Evolutionary conservation across 2,329 filamentous ascomycete genomes (phyloP).

Genomic region (Juglanconis juglandina): DNA sequence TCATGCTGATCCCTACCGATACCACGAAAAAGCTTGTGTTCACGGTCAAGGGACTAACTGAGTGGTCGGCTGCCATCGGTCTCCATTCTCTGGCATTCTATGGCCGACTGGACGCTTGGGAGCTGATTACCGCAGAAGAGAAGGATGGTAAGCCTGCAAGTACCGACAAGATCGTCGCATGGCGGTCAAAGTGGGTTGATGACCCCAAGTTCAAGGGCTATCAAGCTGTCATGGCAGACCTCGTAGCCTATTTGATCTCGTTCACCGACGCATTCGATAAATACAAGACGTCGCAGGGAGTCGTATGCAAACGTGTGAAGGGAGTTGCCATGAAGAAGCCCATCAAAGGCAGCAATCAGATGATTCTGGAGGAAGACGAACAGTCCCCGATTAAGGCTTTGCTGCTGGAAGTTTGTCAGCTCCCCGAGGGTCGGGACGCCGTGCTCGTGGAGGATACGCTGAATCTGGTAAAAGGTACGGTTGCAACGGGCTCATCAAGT

Average conservation of each 20-base stretch:
- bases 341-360: neutral
- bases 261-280: constrained; percentile 10
- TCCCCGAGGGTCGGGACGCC: neutral
- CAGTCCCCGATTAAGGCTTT: constrained; percentile 13
- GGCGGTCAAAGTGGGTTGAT: constrained; percentile 1
- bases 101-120: constrained; percentile 11
- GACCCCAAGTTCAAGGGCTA: constrained; percentile 1
- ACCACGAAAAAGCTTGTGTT: constrained; percentile 17
- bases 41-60: neutral
- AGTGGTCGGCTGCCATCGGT: constrained; percentile 10
- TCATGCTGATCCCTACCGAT: constrained; percentile 16
- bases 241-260: constrained; percentile 15
- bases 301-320: neutral
- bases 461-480: neutral
- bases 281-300: neutral
- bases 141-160: neutral
- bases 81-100: constrained; percentile 15
- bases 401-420: neutral
- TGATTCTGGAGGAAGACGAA: neutral
- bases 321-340: neutral
- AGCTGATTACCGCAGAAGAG: constrained; percentile 9
- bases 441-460: constrained; percentile 8
- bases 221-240: constrained; percentile 18
- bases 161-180: constrained; percentile 7
- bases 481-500: neutral